phyloP scores from a whole-genome alignment of 495 filamentous ascomycete species.

The Elasticomyces elasticus region DNA sequence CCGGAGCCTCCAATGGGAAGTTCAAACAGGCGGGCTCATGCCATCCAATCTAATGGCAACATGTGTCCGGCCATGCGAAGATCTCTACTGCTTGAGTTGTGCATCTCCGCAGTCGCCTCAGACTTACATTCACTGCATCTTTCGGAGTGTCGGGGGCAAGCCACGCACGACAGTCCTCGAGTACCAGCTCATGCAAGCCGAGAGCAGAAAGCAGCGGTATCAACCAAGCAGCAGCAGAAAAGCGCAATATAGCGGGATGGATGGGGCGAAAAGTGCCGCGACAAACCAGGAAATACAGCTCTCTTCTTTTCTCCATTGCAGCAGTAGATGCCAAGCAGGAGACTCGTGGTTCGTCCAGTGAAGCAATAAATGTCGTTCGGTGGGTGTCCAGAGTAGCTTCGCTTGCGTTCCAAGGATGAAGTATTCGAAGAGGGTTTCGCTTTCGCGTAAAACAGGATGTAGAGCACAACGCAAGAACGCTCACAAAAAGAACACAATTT shows the following conservation, averaged over 20 bases:
- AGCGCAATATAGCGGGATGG: conserved; percentile 27
- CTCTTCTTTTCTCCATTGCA: conserved; percentile 1
- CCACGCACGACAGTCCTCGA: conserved; percentile 17
- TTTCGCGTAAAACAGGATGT: conserved; percentile 23
- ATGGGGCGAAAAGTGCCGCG: conserved; percentile 28
- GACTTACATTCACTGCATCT: conserved; percentile 1
- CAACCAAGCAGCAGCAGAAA: background rate
- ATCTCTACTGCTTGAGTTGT: too few species aligned
- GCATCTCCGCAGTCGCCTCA: too few species aligned
- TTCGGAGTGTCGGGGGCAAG: conserved; percentile 21
- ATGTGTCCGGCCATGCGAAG: conserved; percentile 30
- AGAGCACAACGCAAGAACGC: conserved; percentile 30
- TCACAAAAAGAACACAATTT: conserved; percentile 22
- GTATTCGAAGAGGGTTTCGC: conserved; percentile 18
- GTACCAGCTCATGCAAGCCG: background rate
- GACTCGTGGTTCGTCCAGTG: conserved; percentile 6
- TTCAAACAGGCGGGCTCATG: conserved; percentile 14
- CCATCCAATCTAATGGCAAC: conserved; percentile 18
- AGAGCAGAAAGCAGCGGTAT: conserved; percentile 10
- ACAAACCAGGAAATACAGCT: conserved; percentile 22
- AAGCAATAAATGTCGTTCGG: background rate
- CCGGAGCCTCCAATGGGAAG: conserved; percentile 3
- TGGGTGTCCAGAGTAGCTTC: background rate
- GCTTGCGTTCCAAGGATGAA: conserved; percentile 11
- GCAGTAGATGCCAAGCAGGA: background rate